Evolutionary conservation across 441 rosid species (phyloP), one percentile per base, ranked within the genome.

Genomic region (Isatis lusitanica): DNA sequence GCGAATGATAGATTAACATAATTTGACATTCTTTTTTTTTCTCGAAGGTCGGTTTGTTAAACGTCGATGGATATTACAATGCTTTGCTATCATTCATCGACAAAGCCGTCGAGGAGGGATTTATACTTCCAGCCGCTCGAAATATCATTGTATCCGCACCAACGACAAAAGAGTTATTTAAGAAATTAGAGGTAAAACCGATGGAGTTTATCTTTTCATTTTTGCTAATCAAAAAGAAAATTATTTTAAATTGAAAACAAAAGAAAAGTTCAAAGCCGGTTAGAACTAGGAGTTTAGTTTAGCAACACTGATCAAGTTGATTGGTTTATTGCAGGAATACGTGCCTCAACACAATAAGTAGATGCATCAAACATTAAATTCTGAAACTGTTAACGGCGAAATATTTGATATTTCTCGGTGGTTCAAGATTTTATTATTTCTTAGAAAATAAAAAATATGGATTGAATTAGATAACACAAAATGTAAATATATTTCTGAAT

Each of bases 91-190:
- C 85, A 71, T 91, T 93, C 52, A 76, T 93, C 0, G 98, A 93
- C 47, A 89, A 91, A 81, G 94, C 98, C 9, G 94, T 89, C 0
- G 97, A 91, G 57, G 97, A 93, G 73, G 98, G 98, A 69, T 93
- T 93, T 69, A 79, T 93, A 57, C 85, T 91, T 3, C 88, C 93
- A 0, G 74, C 65, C 2, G 89, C 98, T 17, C 94, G 93, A 51
- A 81, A 87, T 67, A 91, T 93, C 38, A 86, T 93, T 56, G 73
- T 93, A 59, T 93, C 97, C 5, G 93, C 96, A 7, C 88, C 92
- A 39, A 87, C 82, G 0, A 87, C 90, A 12, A 78, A 79, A 71
- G 82, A 88, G 16, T 46, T 88, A 71, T 81, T 84, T 67, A 51
- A 70, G 57, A 82, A 79, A 55, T 79, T 88, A 12, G 90, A 88